A percentile compares a stretch with the other conserved stretches of the same genome.
Evolutionary conservation across 148 eudicot genomes (phyloP).

Genomic region (Rhododendron ferrugineum): DNA sequence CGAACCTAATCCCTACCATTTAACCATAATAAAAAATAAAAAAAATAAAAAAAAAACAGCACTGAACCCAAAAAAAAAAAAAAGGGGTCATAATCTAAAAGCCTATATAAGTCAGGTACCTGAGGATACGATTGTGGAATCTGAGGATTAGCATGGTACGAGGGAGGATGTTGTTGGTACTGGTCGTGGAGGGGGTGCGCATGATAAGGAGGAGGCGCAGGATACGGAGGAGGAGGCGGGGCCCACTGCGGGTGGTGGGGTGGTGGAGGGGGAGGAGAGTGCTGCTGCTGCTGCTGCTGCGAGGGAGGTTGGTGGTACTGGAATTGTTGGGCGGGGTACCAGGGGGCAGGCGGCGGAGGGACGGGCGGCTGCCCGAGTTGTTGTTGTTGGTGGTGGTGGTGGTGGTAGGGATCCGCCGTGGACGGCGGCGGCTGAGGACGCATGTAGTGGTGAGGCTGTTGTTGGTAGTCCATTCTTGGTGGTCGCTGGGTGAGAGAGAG

Average conservation of each 20-base stretch:
- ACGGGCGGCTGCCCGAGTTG: conserved; percentile 19
- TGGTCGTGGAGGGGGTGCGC: conserved; percentile 31
- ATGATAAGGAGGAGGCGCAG: conserved; percentile 27
- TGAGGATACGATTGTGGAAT: conserved; percentile 27
- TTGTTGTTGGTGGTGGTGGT: not conserved
- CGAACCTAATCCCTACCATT: not conserved
- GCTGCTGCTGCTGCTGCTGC: not conserved
- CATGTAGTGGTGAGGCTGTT: conserved; percentile 45
- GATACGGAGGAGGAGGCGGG: conserved; percentile 24
- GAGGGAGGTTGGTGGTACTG: conserved; percentile 36
- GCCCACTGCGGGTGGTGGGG: conserved; percentile 37
- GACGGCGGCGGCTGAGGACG: conserved; percentile 45
- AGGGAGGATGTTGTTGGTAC: conserved; percentile 25
- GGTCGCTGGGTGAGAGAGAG: not conserved
- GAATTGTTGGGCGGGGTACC: conserved; percentile 50
- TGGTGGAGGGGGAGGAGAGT: conserved; percentile 31
- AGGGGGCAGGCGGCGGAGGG: conserved; percentile 33
- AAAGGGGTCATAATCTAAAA: not conserved
- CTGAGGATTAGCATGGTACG: conserved; percentile 14
- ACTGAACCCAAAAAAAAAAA: too few species aligned
- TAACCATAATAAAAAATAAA: too few species aligned
- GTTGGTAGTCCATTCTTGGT: conserved; percentile 42
- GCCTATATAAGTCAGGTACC: conserved; percentile 1
- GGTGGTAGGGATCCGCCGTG: conserved; percentile 47
- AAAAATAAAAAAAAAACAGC: too few species aligned